Evolutionary conservation across 2,329 filamentous ascomycete genomes (phyloP), one percentile per base, ranked within the genome.

Genomic region (Rhytidhysteron rufulum): DNA sequence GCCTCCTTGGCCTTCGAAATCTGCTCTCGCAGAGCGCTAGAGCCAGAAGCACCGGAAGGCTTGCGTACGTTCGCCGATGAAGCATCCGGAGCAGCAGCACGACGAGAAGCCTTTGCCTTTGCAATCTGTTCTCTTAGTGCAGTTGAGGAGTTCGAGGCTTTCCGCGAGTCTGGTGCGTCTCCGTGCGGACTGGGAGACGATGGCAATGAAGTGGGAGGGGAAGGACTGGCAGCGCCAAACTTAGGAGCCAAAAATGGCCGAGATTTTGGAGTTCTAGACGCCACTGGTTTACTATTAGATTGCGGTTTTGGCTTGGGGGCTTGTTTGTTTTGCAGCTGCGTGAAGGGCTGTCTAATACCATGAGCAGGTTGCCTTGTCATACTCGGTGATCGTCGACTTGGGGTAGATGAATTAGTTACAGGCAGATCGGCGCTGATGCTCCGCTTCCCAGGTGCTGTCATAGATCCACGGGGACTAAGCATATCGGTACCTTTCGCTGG

Each of bases 41-140:
- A 96, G 11, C 78, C 75, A 0, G 91, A 96, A 0, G 89, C 88
- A 53, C 86, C 93, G 6, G 67, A 65, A 1, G 60, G 56, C 43
- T 72, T 77, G 20, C 58, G 31, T 8, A 39, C 6, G 8, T 41
- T 24, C 16, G 27, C 22, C 5, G 35, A 9, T 16, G 39, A 13
- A 29, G 35, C 36, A n/a, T 44, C 42, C 19, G 37, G 22, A 7
- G 32, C 37, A 15, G 54, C 43, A 16, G 48, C 58, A 43, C 57
- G 66, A 40, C 80, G 85, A 2, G 88, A 86, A 2, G 89, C 89
- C 59, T 91, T 95, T 1, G 93, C 91, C 54, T 90, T 91, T 27
- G 90, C 88, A 47, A 97, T 96, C 39, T 93, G 90, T 37, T 96
- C 88, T 24, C 93, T 81, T 11, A 98, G 69, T 1, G 89, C 83